Conservation (phyloP, 2,329 filamentous ascomycete species). For the Cercospora sojina region DNA sequence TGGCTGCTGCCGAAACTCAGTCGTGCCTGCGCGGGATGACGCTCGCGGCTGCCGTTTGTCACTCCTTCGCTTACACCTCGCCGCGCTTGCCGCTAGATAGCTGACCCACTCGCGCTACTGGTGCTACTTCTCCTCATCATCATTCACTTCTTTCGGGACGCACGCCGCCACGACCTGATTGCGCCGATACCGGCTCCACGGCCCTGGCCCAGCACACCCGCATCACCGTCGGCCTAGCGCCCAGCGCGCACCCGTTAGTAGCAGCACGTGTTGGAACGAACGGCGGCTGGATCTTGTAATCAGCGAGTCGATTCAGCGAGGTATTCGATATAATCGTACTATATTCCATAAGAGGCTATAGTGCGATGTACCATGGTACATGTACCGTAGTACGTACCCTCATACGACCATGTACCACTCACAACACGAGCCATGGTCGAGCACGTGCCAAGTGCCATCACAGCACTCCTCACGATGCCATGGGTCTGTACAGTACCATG, state of each 20-base stretch:
- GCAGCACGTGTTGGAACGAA: too few relatives aligned
- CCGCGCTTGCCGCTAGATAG: too few relatives aligned
- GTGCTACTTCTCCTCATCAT: neutral
- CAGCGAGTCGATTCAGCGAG: neutral
- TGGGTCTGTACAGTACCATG: neutral
- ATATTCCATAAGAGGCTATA: neutral
- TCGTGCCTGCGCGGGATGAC: neutral
- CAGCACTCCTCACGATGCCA: neutral
- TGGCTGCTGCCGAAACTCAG: neutral
- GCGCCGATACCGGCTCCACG: neutral
- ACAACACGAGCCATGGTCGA: neutral
- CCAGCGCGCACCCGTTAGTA: too few relatives aligned
- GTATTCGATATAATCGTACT: neutral
- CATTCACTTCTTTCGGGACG: neutral
- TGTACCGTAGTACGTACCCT: too few relatives aligned
- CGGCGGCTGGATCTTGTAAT: too few relatives aligned
- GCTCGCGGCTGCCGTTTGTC: neutral
- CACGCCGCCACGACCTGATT: neutral
- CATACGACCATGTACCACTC: neutral
- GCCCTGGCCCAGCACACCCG: too few relatives aligned
- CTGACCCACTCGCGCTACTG: neutral
- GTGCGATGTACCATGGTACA: neutral
- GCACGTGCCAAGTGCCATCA: too few relatives aligned
- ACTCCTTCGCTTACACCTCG: neutral
- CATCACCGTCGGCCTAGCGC: too few relatives aligned